Conservation (phyloP, 805 yeast species). For the Zygosaccharomyces pseudorouxii region DNA sequence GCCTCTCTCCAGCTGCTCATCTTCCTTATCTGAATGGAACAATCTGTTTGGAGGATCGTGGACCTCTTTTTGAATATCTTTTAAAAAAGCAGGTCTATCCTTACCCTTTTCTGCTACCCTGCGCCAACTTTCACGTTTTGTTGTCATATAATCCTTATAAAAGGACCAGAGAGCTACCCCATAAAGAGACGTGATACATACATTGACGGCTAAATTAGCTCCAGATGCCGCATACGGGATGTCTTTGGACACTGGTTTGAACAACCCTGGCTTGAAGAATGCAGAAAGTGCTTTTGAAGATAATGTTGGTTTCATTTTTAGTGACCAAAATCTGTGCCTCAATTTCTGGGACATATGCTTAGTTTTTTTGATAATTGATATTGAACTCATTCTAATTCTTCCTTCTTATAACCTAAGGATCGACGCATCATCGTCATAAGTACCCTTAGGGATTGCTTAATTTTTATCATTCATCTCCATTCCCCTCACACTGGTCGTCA, state of each 20-base stretch:
- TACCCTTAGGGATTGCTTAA: neutral
- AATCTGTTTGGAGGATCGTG: conserved; percentile 19
- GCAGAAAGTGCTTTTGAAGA: conserved; percentile 3
- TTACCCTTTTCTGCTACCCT: conserved; percentile 4
- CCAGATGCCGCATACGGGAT: conserved; percentile 16
- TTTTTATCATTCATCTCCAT: neutral
- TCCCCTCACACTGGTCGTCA: neutral
- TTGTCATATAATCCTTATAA: conserved; percentile 20
- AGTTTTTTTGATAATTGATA: neutral
- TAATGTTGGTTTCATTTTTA: conserved; percentile 8
- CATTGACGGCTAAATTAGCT: conserved; percentile 14
- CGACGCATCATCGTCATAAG: neutral
- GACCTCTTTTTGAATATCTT: conserved; percentile 11
- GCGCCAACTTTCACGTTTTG: conserved; percentile 8
- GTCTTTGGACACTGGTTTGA: conserved; percentile 8
- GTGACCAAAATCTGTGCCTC: neutral
- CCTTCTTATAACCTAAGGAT: neutral
- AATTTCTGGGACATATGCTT: too few species aligned
- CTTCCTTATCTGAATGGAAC: conserved; percentile 12
- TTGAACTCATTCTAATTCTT: neutral
- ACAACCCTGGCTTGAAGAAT: neutral
- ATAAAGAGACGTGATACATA: conserved; percentile 18
- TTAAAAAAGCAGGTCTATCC: conserved; percentile 6
- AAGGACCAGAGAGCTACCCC: conserved; percentile 21
- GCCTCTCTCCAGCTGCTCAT: conserved; percentile 8